Percentiles rank a stretch among this genome's conserved stretches.
Evolutionary conservation across 148 eudicot species (phyloP).

Genomic region (Silene latifolia): DNA sequence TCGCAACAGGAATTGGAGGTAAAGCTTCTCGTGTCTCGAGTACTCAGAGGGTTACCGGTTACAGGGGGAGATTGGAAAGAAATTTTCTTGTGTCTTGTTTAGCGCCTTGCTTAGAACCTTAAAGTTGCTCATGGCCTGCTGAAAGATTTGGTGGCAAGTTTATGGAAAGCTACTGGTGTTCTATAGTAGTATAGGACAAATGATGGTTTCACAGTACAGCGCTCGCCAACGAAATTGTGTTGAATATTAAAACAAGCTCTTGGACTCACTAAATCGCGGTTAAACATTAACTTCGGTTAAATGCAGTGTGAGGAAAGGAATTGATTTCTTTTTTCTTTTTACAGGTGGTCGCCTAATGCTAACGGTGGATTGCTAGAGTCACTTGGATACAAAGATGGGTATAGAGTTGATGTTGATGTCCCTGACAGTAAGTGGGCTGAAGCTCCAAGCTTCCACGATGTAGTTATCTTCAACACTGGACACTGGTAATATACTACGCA

Average conservation of each 20-base stretch:
- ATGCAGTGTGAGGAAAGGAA: not conserved
- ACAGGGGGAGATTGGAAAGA: too few species aligned
- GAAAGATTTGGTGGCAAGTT: too few species aligned
- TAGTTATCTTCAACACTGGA: slow-evolving; percentile 86
- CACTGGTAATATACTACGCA: slow-evolving; percentile 62
- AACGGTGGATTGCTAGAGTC: slow-evolving; percentile 66
- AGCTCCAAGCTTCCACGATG: slow-evolving; percentile 78
- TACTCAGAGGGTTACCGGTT: too few species aligned
- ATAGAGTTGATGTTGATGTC: slow-evolving; percentile 81
- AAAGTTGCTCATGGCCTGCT: too few species aligned
- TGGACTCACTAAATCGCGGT: not conserved
- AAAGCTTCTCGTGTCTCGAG: not conserved
- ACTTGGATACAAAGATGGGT: slow-evolving; percentile 88
- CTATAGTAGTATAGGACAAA: too few species aligned
- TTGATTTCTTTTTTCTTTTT: slow-evolving; percentile 11
- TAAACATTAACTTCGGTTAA: not conserved
- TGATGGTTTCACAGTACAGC: too few species aligned
- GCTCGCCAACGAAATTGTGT: too few species aligned
- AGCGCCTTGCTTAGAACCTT: too few species aligned
- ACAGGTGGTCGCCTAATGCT: slow-evolving; percentile 69
- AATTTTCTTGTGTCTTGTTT: too few species aligned
- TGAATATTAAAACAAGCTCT: not conserved
- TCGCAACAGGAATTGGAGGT: not conserved
- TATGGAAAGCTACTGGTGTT: too few species aligned
- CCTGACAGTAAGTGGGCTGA: slow-evolving; percentile 85